A percentile compares a stretch with the other conserved stretches of the same genome.
Conservation (phyloP, 768 basidiomycete species). For the Mycena chlorophos region DNA sequence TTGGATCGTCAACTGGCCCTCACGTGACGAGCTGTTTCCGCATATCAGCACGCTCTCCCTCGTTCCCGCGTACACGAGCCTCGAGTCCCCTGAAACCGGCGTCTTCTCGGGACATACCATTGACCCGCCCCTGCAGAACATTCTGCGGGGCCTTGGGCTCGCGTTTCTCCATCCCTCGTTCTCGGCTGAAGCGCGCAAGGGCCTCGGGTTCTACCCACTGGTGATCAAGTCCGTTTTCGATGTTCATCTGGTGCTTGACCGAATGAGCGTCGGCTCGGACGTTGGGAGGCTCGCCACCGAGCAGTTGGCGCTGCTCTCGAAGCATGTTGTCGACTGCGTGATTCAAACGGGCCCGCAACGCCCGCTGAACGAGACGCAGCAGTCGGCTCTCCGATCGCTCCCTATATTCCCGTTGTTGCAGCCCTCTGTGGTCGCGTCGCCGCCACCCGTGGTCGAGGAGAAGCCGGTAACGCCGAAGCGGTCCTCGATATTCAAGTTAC, state of each 20-base stretch:
- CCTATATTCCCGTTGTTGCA: constrained; percentile 22
- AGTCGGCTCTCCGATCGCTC: constrained; percentile 28
- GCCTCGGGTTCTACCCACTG: constrained; percentile 19
- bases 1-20: constrained; percentile 36
- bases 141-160: constrained; percentile 32
- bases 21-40: constrained; percentile 24
- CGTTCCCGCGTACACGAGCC: constrained; percentile 35
- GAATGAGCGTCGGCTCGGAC: constrained; percentile 10
- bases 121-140: constrained; percentile 23
- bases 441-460: neutral
- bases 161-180: constrained; percentile 35
- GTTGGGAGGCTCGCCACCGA: constrained; percentile 9
- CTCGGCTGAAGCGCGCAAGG: constrained; percentile 18
- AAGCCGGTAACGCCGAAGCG: constrained; percentile 7
- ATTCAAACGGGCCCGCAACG: constrained; percentile 14
- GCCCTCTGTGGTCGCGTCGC: neutral
- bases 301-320: constrained; percentile 7
- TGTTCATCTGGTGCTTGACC: constrained; percentile 35
- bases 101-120: constrained; percentile 31
- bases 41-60: constrained; percentile 28
- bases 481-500: constrained; percentile 15
- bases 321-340: constrained; percentile 18
- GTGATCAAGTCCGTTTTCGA: constrained; percentile 26
- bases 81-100: constrained; percentile 25
- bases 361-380: constrained; percentile 21